A percentile compares a stretch with the other conserved stretches of the same genome.
These are phyloP conservation scores for Sclerotinia spermophila DNA, from an alignment of 2,329 filamentous ascomycete species.

Conservation along the genomic window DNA sequence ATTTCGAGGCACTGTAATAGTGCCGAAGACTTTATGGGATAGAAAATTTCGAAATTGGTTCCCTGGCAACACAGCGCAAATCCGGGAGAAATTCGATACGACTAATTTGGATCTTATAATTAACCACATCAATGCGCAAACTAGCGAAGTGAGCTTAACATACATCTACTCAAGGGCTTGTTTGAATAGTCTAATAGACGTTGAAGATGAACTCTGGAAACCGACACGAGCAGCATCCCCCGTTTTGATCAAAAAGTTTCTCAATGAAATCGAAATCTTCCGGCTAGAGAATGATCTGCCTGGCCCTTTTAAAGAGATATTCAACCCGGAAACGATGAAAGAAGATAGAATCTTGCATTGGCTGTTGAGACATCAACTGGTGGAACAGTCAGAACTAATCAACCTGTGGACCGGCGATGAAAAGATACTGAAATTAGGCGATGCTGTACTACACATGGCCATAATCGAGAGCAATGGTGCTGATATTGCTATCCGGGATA, in stretches of 20 bases:
- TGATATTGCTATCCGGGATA: conserved; percentile 26
- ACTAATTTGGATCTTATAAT: not conserved
- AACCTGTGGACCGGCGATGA: not conserved
- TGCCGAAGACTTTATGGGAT: not conserved
- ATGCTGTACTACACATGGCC: conserved; percentile 22
- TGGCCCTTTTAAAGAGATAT: conserved; percentile 22
- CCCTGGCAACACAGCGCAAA: not conserved
- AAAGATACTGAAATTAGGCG: not conserved
- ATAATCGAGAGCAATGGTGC: conserved; percentile 29
- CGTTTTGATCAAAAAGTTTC: not conserved
- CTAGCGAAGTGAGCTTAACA: not conserved
- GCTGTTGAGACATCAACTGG: conserved; percentile 17
- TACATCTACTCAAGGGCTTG: not conserved
- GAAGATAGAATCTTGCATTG: conserved; percentile 22
- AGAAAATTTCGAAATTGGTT: not conserved
- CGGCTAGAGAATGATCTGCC: not conserved
- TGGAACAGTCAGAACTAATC: not conserved
- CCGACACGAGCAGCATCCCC: not conserved
- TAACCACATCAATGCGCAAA: not conserved
- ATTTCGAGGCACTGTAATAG: not conserved
- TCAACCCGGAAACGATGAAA: conserved; percentile 20
- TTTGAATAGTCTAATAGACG: not conserved
- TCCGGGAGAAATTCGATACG: not conserved
- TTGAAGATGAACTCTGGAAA: not conserved
- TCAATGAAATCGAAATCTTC: not conserved